phyloP scores from a whole-genome alignment of 495 filamentous ascomycete genomes.

The Hypoxylon lienhwacheense region DNA sequence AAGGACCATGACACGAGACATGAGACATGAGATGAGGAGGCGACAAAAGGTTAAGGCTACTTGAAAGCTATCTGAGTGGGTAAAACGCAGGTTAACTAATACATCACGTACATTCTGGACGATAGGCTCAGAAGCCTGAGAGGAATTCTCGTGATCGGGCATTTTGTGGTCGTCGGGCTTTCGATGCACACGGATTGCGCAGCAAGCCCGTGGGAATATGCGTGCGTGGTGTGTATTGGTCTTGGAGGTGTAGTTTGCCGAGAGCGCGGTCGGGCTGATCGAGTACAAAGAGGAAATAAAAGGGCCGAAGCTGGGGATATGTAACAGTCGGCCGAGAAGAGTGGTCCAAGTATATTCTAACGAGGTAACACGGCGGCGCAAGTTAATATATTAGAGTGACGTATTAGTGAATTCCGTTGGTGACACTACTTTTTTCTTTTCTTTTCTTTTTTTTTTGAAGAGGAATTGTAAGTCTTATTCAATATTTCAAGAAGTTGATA shows the following conservation, averaged over 20 bases:
- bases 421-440: not conserved
- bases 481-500: constrained; percentile 15
- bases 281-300: constrained; percentile 36
- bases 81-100: no score
- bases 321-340: constrained; percentile 28
- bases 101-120: constrained; percentile 40
- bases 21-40: constrained; percentile 2
- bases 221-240: no score
- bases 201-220: constrained; percentile 28
- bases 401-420: constrained; percentile 18
- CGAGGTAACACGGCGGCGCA: constrained; percentile 28
- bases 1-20: not conserved
- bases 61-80: no score
- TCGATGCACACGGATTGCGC: constrained; percentile 35
- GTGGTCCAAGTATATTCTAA: constrained; percentile 15
- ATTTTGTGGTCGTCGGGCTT: constrained; percentile 34
- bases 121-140: constrained; percentile 37
- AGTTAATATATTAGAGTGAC: constrained; percentile 33
- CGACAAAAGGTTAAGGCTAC: no score
- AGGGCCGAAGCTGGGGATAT: constrained; percentile 37
- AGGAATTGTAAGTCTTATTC: constrained; percentile 13
- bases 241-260: constrained; percentile 28
- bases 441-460: constrained; percentile 1
- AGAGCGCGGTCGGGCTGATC: constrained; percentile 31
- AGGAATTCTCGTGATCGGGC: constrained; percentile 38